Conservation (phyloP, 2,329 filamentous ascomycete genomes). For the Ophiostoma angusticollis region DNA sequence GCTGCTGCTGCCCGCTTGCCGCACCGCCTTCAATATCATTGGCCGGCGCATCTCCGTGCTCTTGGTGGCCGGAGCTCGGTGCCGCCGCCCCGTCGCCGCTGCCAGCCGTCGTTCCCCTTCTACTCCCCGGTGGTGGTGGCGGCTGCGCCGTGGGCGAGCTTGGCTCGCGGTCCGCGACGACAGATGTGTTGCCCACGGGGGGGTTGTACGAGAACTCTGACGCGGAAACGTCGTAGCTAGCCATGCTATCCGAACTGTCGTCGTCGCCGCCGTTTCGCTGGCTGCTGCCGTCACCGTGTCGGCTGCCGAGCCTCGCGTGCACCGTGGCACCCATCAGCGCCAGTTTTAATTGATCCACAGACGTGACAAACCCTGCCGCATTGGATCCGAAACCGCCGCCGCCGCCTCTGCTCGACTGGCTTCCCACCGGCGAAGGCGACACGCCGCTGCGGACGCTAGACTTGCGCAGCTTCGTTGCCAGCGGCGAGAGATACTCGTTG, state of each 20-base stretch:
- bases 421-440: conserved; percentile 29
- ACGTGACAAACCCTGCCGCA: conserved; percentile 39
- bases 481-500: conserved; percentile 19
- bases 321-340: conserved; percentile 40
- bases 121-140: no score
- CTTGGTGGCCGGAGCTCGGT: no score
- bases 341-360: conserved; percentile 51
- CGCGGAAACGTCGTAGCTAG: conserved; percentile 55
- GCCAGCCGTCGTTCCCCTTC: no score
- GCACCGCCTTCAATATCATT: conserved; percentile 1
- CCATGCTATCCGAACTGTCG: conserved; percentile 53
- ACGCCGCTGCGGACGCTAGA: conserved; percentile 39
- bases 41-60: conserved; percentile 4
- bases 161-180: background rate
- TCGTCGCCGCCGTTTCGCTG: conserved; percentile 32
- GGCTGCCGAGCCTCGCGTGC: conserved; percentile 22
- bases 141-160: no score
- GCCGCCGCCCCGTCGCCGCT: no score
- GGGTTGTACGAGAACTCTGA: conserved; percentile 53
- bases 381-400: no score
- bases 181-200: conserved; percentile 1
- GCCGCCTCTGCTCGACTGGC: conserved; percentile 18
- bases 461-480: conserved; percentile 36
- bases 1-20: background rate
- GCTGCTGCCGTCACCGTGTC: background rate